These are phyloP conservation scores for Coniochaeta sp. DNA, from an alignment of 2,329 filamentous ascomycete genomes.

Conservation along the genomic window DNA sequence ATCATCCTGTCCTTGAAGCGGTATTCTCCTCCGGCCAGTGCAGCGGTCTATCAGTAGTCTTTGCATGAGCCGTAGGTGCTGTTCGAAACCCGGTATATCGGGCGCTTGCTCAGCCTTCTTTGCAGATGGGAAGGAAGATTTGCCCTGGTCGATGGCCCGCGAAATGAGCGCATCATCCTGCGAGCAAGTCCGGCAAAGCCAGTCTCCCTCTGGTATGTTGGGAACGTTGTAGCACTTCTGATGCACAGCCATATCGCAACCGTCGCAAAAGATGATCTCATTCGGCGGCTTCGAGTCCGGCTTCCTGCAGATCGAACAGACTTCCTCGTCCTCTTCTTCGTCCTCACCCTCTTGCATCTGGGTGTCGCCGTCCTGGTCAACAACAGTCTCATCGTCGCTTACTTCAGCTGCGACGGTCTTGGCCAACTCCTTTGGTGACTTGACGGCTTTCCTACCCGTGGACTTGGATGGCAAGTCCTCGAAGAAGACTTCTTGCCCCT, in stretches of 20 bases:
- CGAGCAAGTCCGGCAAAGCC: slow-evolving; percentile 52
- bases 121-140: slow-evolving; percentile 7
- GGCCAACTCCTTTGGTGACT: slow-evolving; percentile 3
- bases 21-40: slow-evolving; percentile 46
- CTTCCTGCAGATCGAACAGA: slow-evolving; percentile 49
- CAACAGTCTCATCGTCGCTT: slow-evolving; percentile 7
- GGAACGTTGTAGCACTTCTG: slow-evolving; percentile 52
- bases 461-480: slow-evolving; percentile 38
- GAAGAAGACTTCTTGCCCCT: slow-evolving; percentile 38
- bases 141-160: slow-evolving; percentile 5
- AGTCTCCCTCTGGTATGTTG: slow-evolving; percentile 53
- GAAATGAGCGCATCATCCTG: slow-evolving; percentile 32
- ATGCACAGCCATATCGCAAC: slow-evolving; percentile 55
- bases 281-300: slow-evolving; percentile 51
- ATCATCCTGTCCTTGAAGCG: slow-evolving; percentile 50
- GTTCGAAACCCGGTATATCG: slow-evolving; percentile 49
- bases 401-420: not conserved
- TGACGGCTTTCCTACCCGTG: slow-evolving; percentile 7
- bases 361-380: slow-evolving; percentile 11
- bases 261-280: slow-evolving; percentile 50
- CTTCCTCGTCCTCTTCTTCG: slow-evolving; percentile 38
- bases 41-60: slow-evolving; percentile 51
- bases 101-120: slow-evolving; percentile 23
- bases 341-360: slow-evolving; percentile 37
- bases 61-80: slow-evolving; percentile 46